Base-by-base conservation (phyloP, 2,329 filamentous ascomycete species). In the Apiospora marii region DNA sequence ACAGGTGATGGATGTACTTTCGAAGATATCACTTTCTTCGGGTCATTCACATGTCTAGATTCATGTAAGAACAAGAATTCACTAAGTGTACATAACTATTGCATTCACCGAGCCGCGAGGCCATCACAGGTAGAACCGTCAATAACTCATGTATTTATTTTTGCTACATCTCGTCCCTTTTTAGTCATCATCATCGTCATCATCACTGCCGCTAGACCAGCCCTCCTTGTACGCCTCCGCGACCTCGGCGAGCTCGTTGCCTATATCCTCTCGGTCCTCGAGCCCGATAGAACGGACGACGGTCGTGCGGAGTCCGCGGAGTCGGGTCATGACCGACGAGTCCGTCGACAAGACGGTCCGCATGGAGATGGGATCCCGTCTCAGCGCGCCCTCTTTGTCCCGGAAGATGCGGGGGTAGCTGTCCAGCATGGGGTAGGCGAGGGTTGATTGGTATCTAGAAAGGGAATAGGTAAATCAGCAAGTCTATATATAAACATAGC, bases 201-300 rank as follows among this genome's bases (percentile, higher is more conserved):
- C 87, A 76, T 94, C 93, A 72, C 90, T 92, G 34, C 91, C 94
- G 78, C 92, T 94, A 16, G 91, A 91, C 93, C 94, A 98, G 1
- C 94, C 94, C 74, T 96, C 94, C 76, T 94, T 91, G 81, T 98
- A 98, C 73, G 93, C 93, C 79, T 98, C 95, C 1, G 93, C 92
- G 78, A 98, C 91, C 73, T 93, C 92, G 34, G 93, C 91, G 51
- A 99, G 85, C 16, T 93, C 91, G 79, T 97, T 96, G 67, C 91
- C 90, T n/a, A 98, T 85, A 2, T 87, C 86, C 82, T 99, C 96
- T 58, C 96, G 89, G 79, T 98, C 95, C 73, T 97, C 94, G 3
- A 96, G 77, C 0, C 87, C 86, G 22, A 95, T 86, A 14, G 89
- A 87, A 74, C 91, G 88, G 22, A 88, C 84, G 16, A 93, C 91